Base-by-base conservation (phyloP, 805 yeast species). In the Wickerhamiella qilinensis region DNA sequence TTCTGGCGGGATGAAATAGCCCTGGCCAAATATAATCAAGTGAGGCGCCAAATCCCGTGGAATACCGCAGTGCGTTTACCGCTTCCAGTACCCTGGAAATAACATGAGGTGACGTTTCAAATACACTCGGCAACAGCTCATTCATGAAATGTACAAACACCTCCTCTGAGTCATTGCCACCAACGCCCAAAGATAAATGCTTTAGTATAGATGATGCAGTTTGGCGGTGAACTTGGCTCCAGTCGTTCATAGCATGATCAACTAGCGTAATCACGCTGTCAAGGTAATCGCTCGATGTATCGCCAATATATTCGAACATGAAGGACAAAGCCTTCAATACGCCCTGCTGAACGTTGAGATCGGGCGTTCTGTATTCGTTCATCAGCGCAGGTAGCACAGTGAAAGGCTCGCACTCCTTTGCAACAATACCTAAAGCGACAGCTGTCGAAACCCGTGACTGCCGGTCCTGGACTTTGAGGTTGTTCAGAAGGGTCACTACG, bases 401-500 rank as follows among this genome's bases (percentile, higher is more conserved):
- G 58, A 81, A 91, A 0, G 97, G 94, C 1, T 83, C 73, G 57
- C 97, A 91, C 0, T 80, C 75, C 42, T 86, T 91, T 0, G 97
- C 97, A 7, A 91, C 93, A 48, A 91, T 85, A 28, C 94, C 98
- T 46, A 91, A 82, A 0, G 99, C 99, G 30, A 91, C 96, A 4
- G 98, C 95, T 0, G 97, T 84, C 56, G 95, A 88, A 7, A 91
- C 94, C 53, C 99, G 77, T 31, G 83, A 66, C 59, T 91, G 99
- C 53, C 99, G 80, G 54, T 91, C 97, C 54, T 88, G 97, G 6
- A 86, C 93, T 43, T 82, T 69, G 46, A 91, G 63, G 49, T 88
- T 88, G 49, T 81, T 83, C 40, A 91, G 59, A 28, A 91, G 62
- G 41, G 93, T 78, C 1, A 77, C 86, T 17, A 91, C 58, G 3